Evolutionary conservation across 176 grass and related monocot genomes (phyloP), one percentile per base, ranked within the genome.

Genomic region (Ampelocalamus luodianensis): DNA sequence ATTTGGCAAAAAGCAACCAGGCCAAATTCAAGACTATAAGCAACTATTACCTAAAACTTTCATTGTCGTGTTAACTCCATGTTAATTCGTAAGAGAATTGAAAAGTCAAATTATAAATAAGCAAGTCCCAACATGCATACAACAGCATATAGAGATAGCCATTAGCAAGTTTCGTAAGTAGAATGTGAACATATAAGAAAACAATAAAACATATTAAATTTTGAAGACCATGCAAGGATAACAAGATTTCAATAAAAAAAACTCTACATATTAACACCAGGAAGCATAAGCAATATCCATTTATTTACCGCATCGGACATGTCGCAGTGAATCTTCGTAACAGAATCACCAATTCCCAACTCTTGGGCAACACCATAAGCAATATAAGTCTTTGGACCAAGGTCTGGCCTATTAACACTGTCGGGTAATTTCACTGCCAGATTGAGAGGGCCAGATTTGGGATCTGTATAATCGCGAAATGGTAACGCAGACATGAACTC

Each of bases 321-420:
- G 55, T 95, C 88, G 0, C 96, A 98, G 44, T 98, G 96, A 82
- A 98, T 71, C 72, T 98, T 98, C 11, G 96, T 98, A 55, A 98
- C 93, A 24, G 96, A 98, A 87, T 98, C 93, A 55, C 96, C 93
- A 45, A 88, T 87, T 43, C 46, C 88, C 74, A 98, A 88, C 74
- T 98, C 96, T 56, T 95, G 72, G 29, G 88, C 6, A 56, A 98
- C 67, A 8, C 96, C 96, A 84, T 98, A 98, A 6, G 96, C 96
- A 77, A 98, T 95, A 32, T 86, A 98, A 51, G 93, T 84, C 86
- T 98, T 98, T 72, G 96, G 96, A 58, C 93, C 89, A 76, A 95
- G 76, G n/a, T 98, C 93, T 76, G 96, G 91, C 49, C 90, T 93
- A 10, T 72, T 68, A 74, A 87, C 76, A 36, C 16, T 0, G 6